These are phyloP conservation scores for Leucogyrophana mollusca DNA, from an alignment of 768 basidiomycete species.

Conservation along the genomic window DNA sequence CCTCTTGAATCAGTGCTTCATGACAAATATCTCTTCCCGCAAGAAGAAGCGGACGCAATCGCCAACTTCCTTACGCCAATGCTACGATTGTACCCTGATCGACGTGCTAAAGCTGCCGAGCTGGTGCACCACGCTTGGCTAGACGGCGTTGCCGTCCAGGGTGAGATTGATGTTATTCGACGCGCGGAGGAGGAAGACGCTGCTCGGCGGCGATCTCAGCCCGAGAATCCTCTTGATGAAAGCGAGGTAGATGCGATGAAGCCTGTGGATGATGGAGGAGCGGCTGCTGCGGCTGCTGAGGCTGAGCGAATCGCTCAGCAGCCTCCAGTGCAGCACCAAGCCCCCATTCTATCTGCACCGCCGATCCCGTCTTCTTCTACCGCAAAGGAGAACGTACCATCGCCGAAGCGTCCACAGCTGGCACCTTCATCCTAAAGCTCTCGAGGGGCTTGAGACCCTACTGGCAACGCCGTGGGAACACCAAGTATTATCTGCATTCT, in stretches of 20 bases:
- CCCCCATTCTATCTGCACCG: slow-evolving; percentile 32
- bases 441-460: too few species aligned
- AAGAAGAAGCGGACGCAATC: slow-evolving; percentile 77
- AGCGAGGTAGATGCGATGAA: slow-evolving; percentile 64
- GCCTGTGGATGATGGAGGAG: slow-evolving; percentile 57
- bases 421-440: too few species aligned
- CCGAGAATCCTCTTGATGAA: slow-evolving; percentile 11
- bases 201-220: slow-evolving; percentile 14
- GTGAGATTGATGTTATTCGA: slow-evolving; percentile 81
- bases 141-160: slow-evolving; percentile 80
- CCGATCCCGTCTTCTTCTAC: slow-evolving; percentile 22
- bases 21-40: slow-evolving; percentile 95
- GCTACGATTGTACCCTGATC: slow-evolving; percentile 86
- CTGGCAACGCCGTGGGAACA: too few species aligned
- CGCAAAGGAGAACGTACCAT: slow-evolving; percentile 14
- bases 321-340: slow-evolving; percentile 13
- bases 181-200: slow-evolving; percentile 58
- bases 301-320: neutral
- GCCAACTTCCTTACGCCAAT: slow-evolving; percentile 84
- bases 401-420: too few species aligned
- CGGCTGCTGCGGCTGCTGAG: slow-evolving; percentile 6
- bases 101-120: slow-evolving; percentile 85
- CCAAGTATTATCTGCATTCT: neutral
- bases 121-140: slow-evolving; percentile 87
- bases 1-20: slow-evolving; percentile 77